phyloP scores from a whole-genome alignment of 75 land plant species.

The Cupressus sempervirens region DNA sequence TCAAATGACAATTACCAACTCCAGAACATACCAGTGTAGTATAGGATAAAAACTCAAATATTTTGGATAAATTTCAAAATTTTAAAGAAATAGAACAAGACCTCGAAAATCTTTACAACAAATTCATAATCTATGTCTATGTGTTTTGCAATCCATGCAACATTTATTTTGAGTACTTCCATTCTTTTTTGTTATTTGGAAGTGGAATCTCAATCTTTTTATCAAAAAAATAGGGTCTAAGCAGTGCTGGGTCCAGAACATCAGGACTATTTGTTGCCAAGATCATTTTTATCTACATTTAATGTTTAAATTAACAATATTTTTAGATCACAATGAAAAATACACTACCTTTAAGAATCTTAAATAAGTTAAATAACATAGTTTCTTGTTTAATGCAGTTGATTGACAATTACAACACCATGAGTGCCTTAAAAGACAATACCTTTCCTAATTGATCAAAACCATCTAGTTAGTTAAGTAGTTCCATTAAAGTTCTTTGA shows the following conservation, averaged over 20 bases:
- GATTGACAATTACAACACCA: no score
- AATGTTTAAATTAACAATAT: neutral
- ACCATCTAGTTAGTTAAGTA: no score
- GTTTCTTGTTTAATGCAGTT: no score
- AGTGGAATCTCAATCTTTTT: no score
- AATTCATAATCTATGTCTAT: conserved; percentile 93
- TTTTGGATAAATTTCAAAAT: no score
- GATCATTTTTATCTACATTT: conserved; percentile 79
- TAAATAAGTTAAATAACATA: conserved; percentile 36
- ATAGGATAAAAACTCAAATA: no score
- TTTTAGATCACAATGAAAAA: neutral
- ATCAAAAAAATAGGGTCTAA: conserved; percentile 79
- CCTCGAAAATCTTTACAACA: conserved; percentile 87
- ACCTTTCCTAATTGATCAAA: no score
- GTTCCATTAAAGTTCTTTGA: no score
- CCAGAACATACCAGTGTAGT: no score
- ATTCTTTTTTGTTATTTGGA: conserved; percentile 84
- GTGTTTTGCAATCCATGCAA: conserved; percentile 83
- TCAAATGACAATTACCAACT: no score
- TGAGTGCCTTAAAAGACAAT: no score
- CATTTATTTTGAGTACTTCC: conserved; percentile 89
- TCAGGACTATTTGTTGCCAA: conserved; percentile 89
- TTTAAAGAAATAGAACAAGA: conserved; percentile 10
- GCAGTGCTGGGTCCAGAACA: conserved; percentile 87
- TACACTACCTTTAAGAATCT: neutral